These are phyloP conservation scores for Cladophialophora yegresii DNA, from an alignment of 2,329 filamentous ascomycete genomes.

Conservation along the genomic window DNA sequence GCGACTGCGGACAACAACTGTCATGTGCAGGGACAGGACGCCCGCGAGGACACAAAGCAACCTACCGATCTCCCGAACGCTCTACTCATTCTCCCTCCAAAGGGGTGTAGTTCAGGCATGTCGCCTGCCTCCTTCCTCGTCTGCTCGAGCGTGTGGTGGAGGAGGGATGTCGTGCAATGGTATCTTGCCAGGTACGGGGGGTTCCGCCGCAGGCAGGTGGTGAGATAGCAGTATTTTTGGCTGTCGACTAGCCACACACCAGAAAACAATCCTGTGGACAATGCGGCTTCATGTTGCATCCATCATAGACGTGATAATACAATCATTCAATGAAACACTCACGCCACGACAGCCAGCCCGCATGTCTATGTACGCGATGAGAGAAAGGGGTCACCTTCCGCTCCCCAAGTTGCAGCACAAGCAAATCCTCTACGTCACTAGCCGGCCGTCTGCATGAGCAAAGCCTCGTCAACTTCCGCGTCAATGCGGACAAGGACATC, in stretches of 20 bases:
- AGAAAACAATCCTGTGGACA: not conserved
- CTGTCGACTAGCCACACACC: not conserved
- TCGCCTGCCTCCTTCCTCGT: constrained; percentile 2
- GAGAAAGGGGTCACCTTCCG: not conserved
- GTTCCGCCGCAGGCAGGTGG: constrained; percentile 3
- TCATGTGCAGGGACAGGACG: not conserved
- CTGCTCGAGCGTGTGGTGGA: constrained; percentile 6
- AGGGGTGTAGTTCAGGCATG: constrained; percentile 52
- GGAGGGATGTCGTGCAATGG: not conserved
- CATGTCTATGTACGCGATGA: not conserved
- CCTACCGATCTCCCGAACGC: constrained; percentile 56
- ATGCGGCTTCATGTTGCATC: not conserved
- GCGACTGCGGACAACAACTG: not conserved
- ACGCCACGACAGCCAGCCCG: not conserved
- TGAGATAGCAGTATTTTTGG: constrained; percentile 1
- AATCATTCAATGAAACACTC: not conserved
- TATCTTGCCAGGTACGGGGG: not conserved
- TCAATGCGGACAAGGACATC: not conserved
- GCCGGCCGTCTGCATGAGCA: not conserved
- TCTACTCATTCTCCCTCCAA: constrained; percentile 54
- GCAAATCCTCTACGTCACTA: not conserved
- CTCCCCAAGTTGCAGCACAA: not conserved
- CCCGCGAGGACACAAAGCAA: not conserved
- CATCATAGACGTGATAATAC: not conserved
- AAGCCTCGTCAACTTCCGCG: not conserved